phyloP scores from a whole-genome alignment of 306 rosid species.

The Cicer judaicum region DNA sequence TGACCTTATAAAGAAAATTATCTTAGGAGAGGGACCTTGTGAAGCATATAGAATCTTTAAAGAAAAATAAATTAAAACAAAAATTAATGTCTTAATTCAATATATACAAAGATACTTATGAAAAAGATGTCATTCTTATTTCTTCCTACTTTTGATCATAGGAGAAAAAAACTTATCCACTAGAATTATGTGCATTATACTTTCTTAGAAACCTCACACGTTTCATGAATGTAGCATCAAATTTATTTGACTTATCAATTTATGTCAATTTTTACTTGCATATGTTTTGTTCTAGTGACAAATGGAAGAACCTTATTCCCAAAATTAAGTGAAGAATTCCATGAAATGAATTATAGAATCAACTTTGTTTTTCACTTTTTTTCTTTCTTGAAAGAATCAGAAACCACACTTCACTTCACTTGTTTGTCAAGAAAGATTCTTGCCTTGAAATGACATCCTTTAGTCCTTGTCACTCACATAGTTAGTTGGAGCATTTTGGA shows the following conservation, averaged over 20 bases:
- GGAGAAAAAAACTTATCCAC: slow-evolving; percentile 42
- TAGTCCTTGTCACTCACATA: slow-evolving; percentile 48
- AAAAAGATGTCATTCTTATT: slow-evolving; percentile 50
- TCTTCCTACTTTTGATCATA: slow-evolving; percentile 43
- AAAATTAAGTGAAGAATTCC: slow-evolving; percentile 45
- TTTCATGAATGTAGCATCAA: slow-evolving; percentile 42
- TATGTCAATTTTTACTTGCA: slow-evolving; percentile 38
- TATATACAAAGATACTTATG: slow-evolving; percentile 51
- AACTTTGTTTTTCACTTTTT: slow-evolving; percentile 19
- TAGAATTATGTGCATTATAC: slow-evolving; percentile 39
- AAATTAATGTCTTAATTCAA: slow-evolving; percentile 40
- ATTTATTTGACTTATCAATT: slow-evolving; percentile 49
- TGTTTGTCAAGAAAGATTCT: slow-evolving; percentile 50
- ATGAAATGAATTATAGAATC: slow-evolving; percentile 45
- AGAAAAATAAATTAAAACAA: slow-evolving; percentile 34
- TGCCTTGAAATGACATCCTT: slow-evolving; percentile 29
- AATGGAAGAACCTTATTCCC: slow-evolving; percentile 56
- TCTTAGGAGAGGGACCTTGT: slow-evolving; percentile 32
- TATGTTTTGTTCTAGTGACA: slow-evolving; percentile 44
- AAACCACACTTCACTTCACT: slow-evolving; percentile 45
- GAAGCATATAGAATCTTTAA: slow-evolving; percentile 59
- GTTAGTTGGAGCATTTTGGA: slow-evolving; percentile 29
- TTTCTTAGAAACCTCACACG: slow-evolving; percentile 44
- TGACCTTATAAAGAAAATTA: slow-evolving; percentile 60
- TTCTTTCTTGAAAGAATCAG: slow-evolving; percentile 47